A percentile compares a stretch with the other conserved stretches of the same genome.
These are phyloP conservation scores for Clausena lansium DNA, from an alignment of 345 rosid genomes.

Conservation along the genomic window DNA sequence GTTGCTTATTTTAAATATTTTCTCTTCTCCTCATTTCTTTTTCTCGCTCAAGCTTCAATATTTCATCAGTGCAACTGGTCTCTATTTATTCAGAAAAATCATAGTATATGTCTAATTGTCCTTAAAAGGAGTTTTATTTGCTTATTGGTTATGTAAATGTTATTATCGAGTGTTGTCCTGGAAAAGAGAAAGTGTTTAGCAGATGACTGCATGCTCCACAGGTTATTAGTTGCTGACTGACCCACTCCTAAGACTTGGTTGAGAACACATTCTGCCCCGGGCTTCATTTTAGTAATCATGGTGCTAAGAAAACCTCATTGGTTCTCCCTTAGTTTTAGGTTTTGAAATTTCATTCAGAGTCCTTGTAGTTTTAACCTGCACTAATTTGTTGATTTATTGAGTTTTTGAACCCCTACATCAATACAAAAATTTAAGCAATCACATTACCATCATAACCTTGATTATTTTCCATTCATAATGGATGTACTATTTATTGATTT, in stretches of 20 bases:
- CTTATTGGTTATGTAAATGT: background rate
- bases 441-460: background rate
- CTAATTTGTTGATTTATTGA: background rate
- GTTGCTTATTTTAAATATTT: background rate
- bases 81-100: background rate
- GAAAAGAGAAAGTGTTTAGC: constrained; percentile 10
- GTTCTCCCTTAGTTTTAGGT: background rate
- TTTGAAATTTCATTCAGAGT: background rate
- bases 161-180: background rate
- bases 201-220: constrained; percentile 1
- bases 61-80: background rate
- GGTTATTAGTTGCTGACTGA: constrained; percentile 2
- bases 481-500: background rate
- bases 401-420: background rate
- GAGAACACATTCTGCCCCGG: background rate
- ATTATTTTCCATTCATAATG: background rate
- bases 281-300: background rate
- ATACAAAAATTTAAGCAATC: background rate
- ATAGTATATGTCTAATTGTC: background rate
- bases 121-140: background rate
- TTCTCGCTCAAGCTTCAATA: background rate
- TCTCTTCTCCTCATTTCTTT: background rate
- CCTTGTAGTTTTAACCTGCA: background rate
- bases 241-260: background rate
- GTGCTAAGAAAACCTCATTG: background rate